Percentiles rank a stretch among this genome's conserved stretches.
phyloP scores from a whole-genome alignment of 306 rosid genomes.

The Malus orientalis region DNA sequence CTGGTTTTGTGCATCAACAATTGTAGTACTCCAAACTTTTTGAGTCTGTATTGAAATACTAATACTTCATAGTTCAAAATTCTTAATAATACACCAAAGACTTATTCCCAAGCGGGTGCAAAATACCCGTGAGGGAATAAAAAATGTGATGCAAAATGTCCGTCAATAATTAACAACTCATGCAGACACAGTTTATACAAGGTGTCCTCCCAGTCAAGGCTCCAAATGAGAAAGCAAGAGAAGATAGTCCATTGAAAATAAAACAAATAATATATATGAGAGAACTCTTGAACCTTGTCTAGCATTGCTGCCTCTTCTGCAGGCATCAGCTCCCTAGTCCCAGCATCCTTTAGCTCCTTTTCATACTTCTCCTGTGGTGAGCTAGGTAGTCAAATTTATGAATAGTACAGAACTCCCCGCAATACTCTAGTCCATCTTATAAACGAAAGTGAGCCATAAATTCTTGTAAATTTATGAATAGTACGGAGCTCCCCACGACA shows the following conservation, averaged over 20 bases:
- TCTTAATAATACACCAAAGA: too few relatives aligned
- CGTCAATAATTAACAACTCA: neutral
- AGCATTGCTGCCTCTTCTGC: slow-evolving; percentile 92
- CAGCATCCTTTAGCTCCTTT: slow-evolving; percentile 82
- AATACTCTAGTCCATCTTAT: slow-evolving; percentile 7
- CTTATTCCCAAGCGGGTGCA: too few relatives aligned
- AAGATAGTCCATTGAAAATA: neutral
- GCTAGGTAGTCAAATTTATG: slow-evolving; percentile 7
- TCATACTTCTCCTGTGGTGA: slow-evolving; percentile 63
- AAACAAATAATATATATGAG: slow-evolving; percentile 2
- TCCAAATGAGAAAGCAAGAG: neutral
- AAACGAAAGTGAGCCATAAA: neutral
- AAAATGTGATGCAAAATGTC: neutral
- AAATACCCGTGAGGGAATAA: too few relatives aligned
- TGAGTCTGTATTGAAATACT: too few relatives aligned
- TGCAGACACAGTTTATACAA: neutral
- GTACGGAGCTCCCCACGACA: slow-evolving; percentile 14
- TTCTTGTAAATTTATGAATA: neutral
- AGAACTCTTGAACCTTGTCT: slow-evolving; percentile 54
- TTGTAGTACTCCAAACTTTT: neutral
- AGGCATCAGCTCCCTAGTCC: slow-evolving; percentile 73
- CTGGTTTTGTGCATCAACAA: neutral
- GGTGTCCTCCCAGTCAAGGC: neutral
- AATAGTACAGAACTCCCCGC: slow-evolving; percentile 16
- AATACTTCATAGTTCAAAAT: too few relatives aligned